These are phyloP conservation scores for Gloeopeniophorella convolvens DNA, from an alignment of 768 basidiomycete species.

Conservation along the genomic window DNA sequence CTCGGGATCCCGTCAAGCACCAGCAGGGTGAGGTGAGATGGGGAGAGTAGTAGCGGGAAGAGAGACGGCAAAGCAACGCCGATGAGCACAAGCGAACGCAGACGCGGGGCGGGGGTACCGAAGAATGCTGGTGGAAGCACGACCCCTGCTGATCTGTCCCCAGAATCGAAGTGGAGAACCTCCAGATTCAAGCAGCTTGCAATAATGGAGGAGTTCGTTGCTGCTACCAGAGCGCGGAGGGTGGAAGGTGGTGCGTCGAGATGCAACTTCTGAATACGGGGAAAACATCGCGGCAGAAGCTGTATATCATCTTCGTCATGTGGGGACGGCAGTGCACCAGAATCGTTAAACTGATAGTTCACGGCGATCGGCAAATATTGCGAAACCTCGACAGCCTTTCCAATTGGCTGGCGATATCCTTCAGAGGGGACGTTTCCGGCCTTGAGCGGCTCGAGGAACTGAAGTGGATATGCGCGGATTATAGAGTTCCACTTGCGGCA, in stretches of 20 bases:
- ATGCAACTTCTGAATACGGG: not conserved
- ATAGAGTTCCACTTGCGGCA: not conserved
- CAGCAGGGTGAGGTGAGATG: not conserved
- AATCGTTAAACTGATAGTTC: not conserved
- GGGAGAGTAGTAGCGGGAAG: not conserved
- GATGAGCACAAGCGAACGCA: not conserved
- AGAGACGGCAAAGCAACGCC: not conserved
- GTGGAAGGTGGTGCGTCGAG: not conserved
- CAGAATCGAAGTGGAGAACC: not conserved
- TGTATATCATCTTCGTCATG: not conserved
- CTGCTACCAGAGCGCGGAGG: not conserved
- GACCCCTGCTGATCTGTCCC: not conserved
- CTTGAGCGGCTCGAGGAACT: not conserved
- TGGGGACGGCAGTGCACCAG: not conserved
- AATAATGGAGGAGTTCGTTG: not conserved
- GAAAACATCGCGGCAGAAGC: not conserved
- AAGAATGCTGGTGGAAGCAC: not conserved
- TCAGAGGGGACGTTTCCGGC: not conserved
- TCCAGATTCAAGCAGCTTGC: not conserved
- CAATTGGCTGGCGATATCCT: no score
- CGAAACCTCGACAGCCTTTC: no score
- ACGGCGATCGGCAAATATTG: not conserved
- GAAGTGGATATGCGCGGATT: not conserved
- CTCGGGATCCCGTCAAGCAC: constrained; percentile 2
- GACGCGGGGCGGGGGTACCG: not conserved